Percentiles rank a stretch among this genome's conserved stretches.
Evolutionary conservation across 2,329 filamentous ascomycete species (phyloP).

Genomic region (Falciphora oryzae): DNA sequence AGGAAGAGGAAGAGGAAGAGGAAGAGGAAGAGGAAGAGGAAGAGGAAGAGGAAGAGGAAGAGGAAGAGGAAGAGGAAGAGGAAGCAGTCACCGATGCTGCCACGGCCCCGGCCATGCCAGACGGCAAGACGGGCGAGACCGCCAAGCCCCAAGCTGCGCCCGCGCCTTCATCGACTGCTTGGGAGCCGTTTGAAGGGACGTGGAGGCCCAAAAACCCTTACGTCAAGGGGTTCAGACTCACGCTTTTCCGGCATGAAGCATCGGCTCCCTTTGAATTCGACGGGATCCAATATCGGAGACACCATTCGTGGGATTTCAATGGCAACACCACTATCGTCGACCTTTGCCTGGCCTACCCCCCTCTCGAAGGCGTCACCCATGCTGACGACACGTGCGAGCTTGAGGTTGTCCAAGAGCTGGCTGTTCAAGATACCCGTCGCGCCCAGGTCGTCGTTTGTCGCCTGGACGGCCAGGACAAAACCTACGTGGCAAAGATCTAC

Average conservation of each 20-base stretch:
- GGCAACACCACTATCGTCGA: not conserved
- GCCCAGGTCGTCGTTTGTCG: conserved; percentile 11
- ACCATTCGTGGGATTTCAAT: not conserved
- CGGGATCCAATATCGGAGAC: too few relatives aligned
- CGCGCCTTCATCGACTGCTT: not conserved
- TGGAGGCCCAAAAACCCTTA: conserved; percentile 3
- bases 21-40: too few relatives aligned
- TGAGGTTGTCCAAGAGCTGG: conserved; percentile 8
- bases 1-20: too few relatives aligned
- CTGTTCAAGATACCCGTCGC: conserved; percentile 9
- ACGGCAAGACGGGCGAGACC: too few relatives aligned
- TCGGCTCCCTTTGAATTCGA: not conserved
- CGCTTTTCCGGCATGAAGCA: not conserved
- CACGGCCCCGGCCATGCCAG: too few relatives aligned
- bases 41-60: too few relatives aligned
- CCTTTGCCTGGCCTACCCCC: not conserved
- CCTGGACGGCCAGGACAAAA: not conserved
- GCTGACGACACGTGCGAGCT: not conserved
- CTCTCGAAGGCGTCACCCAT: not conserved
- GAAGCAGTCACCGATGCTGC: too few relatives aligned
- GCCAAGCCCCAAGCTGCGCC: too few relatives aligned
- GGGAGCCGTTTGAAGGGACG: not conserved
- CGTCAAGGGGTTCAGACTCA: not conserved
- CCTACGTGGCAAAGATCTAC: conserved; percentile 12
- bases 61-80: too few relatives aligned